Evolutionary conservation across 176 grass and related monocot genomes (phyloP).

Genomic region (Triticum turgidum): DNA sequence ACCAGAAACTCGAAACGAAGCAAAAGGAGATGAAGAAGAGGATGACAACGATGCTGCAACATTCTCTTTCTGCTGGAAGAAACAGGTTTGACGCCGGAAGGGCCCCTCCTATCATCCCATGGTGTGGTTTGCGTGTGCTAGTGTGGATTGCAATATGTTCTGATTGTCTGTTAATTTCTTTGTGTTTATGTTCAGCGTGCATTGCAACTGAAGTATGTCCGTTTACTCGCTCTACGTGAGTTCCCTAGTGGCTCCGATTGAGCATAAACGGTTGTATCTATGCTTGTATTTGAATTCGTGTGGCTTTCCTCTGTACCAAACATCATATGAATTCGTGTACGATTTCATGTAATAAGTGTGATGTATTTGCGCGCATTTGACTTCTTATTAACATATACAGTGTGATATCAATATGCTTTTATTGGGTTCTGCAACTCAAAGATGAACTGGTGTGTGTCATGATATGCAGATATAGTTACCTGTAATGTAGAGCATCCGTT

Average conservation of each 20-base stretch:
- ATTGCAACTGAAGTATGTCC: not conserved
- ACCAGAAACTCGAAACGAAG: no score
- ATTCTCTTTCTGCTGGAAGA: no score
- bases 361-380: not conserved
- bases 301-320: not conserved
- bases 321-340: not conserved
- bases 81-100: not conserved
- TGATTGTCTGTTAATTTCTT: not conserved
- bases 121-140: not conserved
- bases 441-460: not conserved
- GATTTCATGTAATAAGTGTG: not conserved
- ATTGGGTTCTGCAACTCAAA: not conserved
- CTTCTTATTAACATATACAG: not conserved
- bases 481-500: not conserved
- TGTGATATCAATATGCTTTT: not conserved
- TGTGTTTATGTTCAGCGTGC: no score
- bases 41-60: not conserved
- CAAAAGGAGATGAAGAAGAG: no score
- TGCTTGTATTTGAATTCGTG: not conserved
- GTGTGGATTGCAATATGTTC: not conserved
- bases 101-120: not conserved
- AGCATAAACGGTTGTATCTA: not conserved
- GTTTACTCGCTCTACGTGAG: not conserved
- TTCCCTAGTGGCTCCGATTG: not conserved
- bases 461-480: not conserved